phyloP scores from a whole-genome alignment of 805 yeast genomes.

The Wickerhamiella azyma region DNA sequence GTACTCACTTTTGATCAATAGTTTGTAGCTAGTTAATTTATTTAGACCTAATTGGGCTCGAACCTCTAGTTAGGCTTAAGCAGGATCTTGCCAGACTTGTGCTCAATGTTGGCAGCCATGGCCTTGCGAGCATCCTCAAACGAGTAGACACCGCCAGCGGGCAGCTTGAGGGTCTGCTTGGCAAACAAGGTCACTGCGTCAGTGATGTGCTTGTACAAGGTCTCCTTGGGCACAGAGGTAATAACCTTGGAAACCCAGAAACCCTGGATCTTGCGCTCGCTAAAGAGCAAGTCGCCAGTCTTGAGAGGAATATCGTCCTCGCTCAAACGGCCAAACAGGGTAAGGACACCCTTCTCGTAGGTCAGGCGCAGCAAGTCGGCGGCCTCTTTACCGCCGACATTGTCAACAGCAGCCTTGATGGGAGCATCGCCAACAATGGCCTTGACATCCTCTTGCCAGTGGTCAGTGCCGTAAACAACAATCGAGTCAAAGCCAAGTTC shows the following conservation, averaged over 20 bases:
- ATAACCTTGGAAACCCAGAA: slow-evolving; percentile 2
- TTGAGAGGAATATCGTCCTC: neutral
- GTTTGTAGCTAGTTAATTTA: neutral
- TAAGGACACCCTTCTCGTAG: slow-evolving; percentile 1
- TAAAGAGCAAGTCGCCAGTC: slow-evolving; percentile 1
- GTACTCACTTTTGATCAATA: neutral
- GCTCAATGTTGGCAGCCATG: neutral
- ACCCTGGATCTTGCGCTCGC: slow-evolving; percentile 1
- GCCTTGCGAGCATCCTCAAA: slow-evolving; percentile 2
- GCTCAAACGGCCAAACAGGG: neutral
- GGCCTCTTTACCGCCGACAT: slow-evolving; percentile 3
- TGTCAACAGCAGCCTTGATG: slow-evolving; percentile 6
- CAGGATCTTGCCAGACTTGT: slow-evolving; percentile 4
- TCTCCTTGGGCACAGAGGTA: neutral
- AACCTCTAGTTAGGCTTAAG: slow-evolving; percentile 9
- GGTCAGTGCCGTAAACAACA: neutral
- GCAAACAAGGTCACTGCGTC: slow-evolving; percentile 1
- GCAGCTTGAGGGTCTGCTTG: neutral
- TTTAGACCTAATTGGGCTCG: neutral
- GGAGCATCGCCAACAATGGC: slow-evolving; percentile 1
- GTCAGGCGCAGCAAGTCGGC: slow-evolving; percentile 1
- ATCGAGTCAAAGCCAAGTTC: slow-evolving; percentile 1
- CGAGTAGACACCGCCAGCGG: slow-evolving; percentile 2
- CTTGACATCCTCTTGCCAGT: slow-evolving; percentile 4
- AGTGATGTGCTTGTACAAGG: neutral